These are phyloP conservation scores for Myriosclerotinia curreyana DNA, from an alignment of 2,329 filamentous ascomycete species.

Conservation along the genomic window DNA sequence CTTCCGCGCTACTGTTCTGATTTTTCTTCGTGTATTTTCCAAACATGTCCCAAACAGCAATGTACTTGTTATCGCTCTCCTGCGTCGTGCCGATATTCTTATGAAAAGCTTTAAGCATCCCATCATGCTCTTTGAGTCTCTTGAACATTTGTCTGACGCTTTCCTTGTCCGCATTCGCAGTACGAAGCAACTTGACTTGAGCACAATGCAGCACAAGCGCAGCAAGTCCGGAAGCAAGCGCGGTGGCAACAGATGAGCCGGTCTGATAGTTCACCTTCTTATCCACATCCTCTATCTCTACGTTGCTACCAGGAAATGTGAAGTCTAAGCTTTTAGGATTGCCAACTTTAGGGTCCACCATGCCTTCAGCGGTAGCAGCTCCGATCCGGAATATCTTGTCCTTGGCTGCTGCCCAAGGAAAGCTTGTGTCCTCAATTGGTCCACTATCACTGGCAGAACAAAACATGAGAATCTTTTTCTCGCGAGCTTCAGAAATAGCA, in stretches of 20 bases:
- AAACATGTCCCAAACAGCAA: background rate
- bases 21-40: background rate
- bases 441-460: background rate
- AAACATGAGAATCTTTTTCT: background rate
- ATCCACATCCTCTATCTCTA: slow-evolving; percentile 6
- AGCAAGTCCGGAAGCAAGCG: slow-evolving; percentile 38
- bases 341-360: slow-evolving; percentile 26
- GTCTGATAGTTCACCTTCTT: slow-evolving; percentile 15
- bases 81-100: background rate
- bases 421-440: background rate
- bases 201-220: slow-evolving; percentile 39
- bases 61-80: background rate
- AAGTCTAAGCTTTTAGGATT: slow-evolving; percentile 35
- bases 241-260: slow-evolving; percentile 37
- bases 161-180: background rate
- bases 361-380: slow-evolving; percentile 30
- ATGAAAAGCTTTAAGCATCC: background rate
- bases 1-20: background rate
- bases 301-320: slow-evolving; percentile 31
- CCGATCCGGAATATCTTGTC: slow-evolving; percentile 34
- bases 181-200: slow-evolving; percentile 4
- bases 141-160: background rate
- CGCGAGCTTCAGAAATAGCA: background rate
- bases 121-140: background rate
- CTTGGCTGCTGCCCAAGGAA: slow-evolving; percentile 20